Evolutionary conservation across 352 stramenopile genomes (phyloP), one percentile per base, ranked within the genome.

Genomic region (Pythium folliculosum): DNA sequence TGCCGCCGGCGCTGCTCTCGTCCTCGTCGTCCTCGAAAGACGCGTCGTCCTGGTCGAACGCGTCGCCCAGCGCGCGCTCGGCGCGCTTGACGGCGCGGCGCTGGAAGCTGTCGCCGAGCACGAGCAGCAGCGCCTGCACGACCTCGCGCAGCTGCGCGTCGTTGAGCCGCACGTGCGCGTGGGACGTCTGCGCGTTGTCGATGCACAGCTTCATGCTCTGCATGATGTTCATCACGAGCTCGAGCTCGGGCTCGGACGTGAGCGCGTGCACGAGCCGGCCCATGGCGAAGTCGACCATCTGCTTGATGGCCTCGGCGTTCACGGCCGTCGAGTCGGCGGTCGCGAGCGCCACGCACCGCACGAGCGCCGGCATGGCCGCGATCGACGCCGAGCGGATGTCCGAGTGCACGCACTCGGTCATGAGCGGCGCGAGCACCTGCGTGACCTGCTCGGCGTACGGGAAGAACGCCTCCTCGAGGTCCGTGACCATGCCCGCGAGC

Each of bases 401-500:
- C 45, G 84, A 87, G 73, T 95, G 87, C 43, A 95, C 84, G 17
- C 80, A 92, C 67, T 95, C 87, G 16, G 85, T 95, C 59, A 95
- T 77, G 7, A 95, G 69, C 22, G 87, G 87, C 30, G 84, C 84
- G 16, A 95, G 75, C 37, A 95, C 81, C 54, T 93, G 82, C 12
- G 87, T 94, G 25, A 93, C 86, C 59, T 95, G 87, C 71, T 95
- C 85, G 0, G 85, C 87, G 62, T 94, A 95, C 14, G 87, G 87
- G 66, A 95, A 95, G 66, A 95, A 95, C 12, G 81, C 81, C 23
- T 91, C 87, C 49, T 94, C 78, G n/a, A 95, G 69, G 64, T 94
- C 81, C 12, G 69, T 80, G 5, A 91, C 84, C 79, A 95, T 89
- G 17, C 81, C 78, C 25, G 79, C 83, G 51, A 95, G 74, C 49